Base-by-base conservation (phyloP, 805 yeast genomes). In the Monosporozyma servazzii region DNA sequence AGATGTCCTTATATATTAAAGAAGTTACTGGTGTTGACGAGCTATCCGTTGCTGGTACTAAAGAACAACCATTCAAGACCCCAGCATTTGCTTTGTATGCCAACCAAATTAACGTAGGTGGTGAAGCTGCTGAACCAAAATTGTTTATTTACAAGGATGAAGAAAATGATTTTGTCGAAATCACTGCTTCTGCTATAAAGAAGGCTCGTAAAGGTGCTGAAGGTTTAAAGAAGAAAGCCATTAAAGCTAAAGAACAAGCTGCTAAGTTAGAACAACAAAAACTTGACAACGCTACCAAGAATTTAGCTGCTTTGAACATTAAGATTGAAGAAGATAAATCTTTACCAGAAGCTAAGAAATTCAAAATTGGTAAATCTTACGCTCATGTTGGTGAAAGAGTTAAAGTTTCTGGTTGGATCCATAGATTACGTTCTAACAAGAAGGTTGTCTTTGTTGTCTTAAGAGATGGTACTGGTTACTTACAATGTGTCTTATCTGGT, bases 161-260 rank as follows among this genome's bases (percentile, higher is more conserved):
- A 53, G 68, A 64, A 17, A 36, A 36, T 13, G 59, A 60, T 30
- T 91, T 78, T 66, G 78, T 73, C 58, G 91, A 85, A 62, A 90
- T 95, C 65, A 75, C 89, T 17, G 88, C 96, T 5, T 82, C 95
- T 49, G 97, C 96, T 6, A 73, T 91, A 66, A 93, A 93, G 74
- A 93, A 91, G 73, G 97, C 98, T 61, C 88, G 87, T 71, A 93
- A 93, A 70, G 97, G 96, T 54, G 93, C 86, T 52, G 97, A 90
- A 33, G 91, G 95, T 5, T 74, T 93, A 56, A 88, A 80, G 71
- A 91, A 90, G 74, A 79, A 79, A 57, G 73, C 71, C 17, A 71
- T 71, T 53, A 77, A 75, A 75, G 80, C 60, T 76, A 77, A 62
- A 64, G 76, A 58, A 80, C 77, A 37, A 82, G 81, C 58, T 72